Evolutionary conservation across 192 early-diverging fungal species (phyloP).

Genomic region (Dissophora globulifera): DNA sequence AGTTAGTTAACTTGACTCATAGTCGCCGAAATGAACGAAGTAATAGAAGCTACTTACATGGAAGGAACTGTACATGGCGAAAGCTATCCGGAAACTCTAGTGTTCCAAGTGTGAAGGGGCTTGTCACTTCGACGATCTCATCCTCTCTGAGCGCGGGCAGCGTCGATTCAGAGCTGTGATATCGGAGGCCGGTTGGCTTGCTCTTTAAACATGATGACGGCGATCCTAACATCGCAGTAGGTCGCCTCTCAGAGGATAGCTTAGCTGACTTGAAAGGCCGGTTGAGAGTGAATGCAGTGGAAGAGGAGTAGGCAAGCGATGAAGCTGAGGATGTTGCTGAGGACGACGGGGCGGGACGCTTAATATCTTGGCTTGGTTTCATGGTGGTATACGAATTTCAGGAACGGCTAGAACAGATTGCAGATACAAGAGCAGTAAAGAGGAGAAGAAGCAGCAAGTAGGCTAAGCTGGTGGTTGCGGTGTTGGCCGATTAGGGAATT

Average conservation of each 20-base stretch:
- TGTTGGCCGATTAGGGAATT: too few species aligned
- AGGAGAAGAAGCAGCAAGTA: too few species aligned
- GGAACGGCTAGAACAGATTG: too few species aligned
- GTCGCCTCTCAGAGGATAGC: not conserved
- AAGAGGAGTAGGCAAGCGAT: not conserved
- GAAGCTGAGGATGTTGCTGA: not conserved
- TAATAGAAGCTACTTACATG: constrained; percentile 4
- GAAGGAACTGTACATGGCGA: constrained; percentile 9
- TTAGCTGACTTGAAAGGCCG: constrained; percentile 5
- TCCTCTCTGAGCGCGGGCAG: constrained; percentile 3
- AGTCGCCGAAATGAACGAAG: not conserved
- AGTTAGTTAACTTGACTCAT: not conserved
- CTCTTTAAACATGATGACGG: not conserved
- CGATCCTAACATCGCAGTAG: not conserved
- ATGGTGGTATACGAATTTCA: too few species aligned
- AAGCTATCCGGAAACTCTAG: constrained; percentile 3
- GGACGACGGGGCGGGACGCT: constrained; percentile 1
- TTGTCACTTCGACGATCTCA: not conserved
- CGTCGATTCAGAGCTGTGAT: not conserved
- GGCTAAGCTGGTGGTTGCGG: too few species aligned
- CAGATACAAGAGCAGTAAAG: too few species aligned
- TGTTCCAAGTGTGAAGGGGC: not conserved
- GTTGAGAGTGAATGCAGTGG: not conserved
- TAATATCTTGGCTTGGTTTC: not conserved
- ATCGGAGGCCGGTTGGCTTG: not conserved